Evolutionary conservation across 805 yeast genomes (phyloP), one percentile per base, ranked within the genome.

Genomic region (Blastobotrys mokoenaii): DNA sequence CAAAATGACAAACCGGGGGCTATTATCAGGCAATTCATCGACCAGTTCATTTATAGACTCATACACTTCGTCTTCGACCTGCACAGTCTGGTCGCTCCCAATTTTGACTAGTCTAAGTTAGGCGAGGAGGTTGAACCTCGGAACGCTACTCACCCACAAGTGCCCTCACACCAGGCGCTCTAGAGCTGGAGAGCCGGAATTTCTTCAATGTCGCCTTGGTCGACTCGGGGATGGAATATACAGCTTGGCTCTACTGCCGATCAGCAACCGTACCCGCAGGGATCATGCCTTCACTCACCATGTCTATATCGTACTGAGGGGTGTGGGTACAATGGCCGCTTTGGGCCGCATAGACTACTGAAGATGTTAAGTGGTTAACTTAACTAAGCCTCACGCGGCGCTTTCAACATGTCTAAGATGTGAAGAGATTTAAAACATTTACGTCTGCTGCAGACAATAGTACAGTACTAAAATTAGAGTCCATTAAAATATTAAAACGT

Each of bases 1-100:
- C 46, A 87, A 63, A 4, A 87, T 70, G 5, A 88, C 67, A 58
- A 72, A 88, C 48, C 96, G 67, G 11, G 96, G 95, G 10, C 80
- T 64, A 56, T 80, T 86, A 51, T 84, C 94, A 0, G 96, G 96
- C 39, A 88, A 64, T 47, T 79, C 85, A 44, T 86, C 95, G 4
- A 71, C 69, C 37, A 88, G 69, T 36, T 80, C 87, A 37, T 75
- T 84, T 7, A 84, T 60, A 3, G 73, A 63, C 14, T 65, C 65
- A 10, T 22, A 22, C 27, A 5, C 27, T 22, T 22, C 27, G 8
- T 4, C 7, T 8, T 20, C 41, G 12, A 20, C 29, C 16, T 38
- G 31, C 10, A 22, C 31, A 25, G 31, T 22, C 7, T 25, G 32
- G 16, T 22, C 22, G 3, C 18, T 15, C 9, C 31, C 27, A n/a